Percentiles rank a stretch among this genome's conserved stretches.
phyloP scores from a whole-genome alignment of 2,329 filamentous ascomycete species.

The Monosporascus sp. region DNA sequence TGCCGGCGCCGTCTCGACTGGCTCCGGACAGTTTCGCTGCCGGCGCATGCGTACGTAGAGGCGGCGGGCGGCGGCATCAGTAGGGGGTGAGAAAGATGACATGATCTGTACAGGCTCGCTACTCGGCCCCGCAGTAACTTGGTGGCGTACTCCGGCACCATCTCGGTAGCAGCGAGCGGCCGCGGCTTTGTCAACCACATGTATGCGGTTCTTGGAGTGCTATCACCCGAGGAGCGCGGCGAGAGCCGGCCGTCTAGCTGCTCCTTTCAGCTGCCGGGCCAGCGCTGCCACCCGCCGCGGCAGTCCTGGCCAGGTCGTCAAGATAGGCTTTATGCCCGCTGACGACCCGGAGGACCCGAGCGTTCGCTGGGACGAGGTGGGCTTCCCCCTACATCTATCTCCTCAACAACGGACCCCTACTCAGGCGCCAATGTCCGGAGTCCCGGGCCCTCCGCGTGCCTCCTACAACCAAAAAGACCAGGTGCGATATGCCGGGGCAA shows the following conservation, averaged over 20 bases:
- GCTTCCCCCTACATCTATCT: conserved; percentile 2
- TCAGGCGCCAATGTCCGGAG: too few relatives aligned
- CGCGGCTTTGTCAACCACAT: conserved; percentile 6
- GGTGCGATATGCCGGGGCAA: too few relatives aligned
- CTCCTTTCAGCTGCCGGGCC: conserved; percentile 8
- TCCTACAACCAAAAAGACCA: too few relatives aligned
- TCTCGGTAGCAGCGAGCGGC: conserved; percentile 2
- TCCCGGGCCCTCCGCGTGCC: too few relatives aligned
- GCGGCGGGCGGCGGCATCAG: background rate
- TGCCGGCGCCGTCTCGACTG: conserved; percentile 10
- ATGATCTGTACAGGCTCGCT: background rate
- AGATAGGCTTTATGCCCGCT: conserved; percentile 11
- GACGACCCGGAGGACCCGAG: background rate
- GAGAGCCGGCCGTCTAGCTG: background rate
- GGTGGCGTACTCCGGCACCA: background rate
- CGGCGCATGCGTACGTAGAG: conserved; percentile 6
- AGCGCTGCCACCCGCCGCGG: conserved; percentile 11
- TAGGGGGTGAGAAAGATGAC: background rate
- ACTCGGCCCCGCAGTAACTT: conserved; percentile 1
- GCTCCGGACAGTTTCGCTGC: conserved; percentile 10
- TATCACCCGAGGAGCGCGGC: background rate
- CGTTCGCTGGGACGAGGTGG: conserved; percentile 8
- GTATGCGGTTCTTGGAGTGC: conserved; percentile 6
- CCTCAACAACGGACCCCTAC: too few relatives aligned
- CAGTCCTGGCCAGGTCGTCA: conserved; percentile 10